Conservation (phyloP, 352 stramenopile species). For the Globisporangium megalacanthum region DNA sequence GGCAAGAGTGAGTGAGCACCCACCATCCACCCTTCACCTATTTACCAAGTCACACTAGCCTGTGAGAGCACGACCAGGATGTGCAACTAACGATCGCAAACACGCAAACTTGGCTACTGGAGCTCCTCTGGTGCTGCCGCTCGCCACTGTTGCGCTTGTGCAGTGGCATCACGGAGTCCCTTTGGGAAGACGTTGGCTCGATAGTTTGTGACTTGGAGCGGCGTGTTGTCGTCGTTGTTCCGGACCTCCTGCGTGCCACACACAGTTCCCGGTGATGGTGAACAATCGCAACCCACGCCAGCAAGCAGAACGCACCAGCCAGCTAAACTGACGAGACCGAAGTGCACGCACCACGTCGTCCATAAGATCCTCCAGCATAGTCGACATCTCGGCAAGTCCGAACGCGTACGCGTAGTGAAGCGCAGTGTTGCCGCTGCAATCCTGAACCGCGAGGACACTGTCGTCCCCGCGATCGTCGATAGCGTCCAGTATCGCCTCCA, state of each 20-base stretch:
- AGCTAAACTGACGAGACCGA: not conserved
- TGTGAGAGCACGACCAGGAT: not conserved
- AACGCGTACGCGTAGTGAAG: slow-evolving; percentile 75
- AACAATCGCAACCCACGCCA: not conserved
- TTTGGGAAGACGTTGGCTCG: slow-evolving; percentile 36
- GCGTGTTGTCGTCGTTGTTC: slow-evolving; percentile 31
- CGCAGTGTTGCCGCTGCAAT: slow-evolving; percentile 40
- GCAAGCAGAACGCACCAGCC: not conserved
- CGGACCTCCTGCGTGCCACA: slow-evolving; percentile 30
- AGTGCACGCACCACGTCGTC: slow-evolving; percentile 19
- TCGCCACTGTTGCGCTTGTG: slow-evolving; percentile 1
- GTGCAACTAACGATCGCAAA: not conserved
- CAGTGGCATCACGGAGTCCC: not conserved
- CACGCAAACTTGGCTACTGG: not conserved
- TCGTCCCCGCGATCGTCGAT: slow-evolving; percentile 15
- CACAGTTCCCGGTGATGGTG: not conserved
- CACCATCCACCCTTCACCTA: slow-evolving; percentile 6
- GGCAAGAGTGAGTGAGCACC: not conserved
- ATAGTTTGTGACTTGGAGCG: slow-evolving; percentile 39
- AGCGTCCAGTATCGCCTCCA: slow-evolving; percentile 34
- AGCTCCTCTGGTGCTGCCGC: not conserved
- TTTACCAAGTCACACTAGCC: not conserved
- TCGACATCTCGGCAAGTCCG: slow-evolving; percentile 33
- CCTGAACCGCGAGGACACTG: slow-evolving; percentile 16
- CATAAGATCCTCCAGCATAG: slow-evolving; percentile 35